Evolutionary conservation across 73 alveolate genomes (phyloP), one percentile per base, ranked within the genome.

Genomic region (Blepharisma japonicum): DNA sequence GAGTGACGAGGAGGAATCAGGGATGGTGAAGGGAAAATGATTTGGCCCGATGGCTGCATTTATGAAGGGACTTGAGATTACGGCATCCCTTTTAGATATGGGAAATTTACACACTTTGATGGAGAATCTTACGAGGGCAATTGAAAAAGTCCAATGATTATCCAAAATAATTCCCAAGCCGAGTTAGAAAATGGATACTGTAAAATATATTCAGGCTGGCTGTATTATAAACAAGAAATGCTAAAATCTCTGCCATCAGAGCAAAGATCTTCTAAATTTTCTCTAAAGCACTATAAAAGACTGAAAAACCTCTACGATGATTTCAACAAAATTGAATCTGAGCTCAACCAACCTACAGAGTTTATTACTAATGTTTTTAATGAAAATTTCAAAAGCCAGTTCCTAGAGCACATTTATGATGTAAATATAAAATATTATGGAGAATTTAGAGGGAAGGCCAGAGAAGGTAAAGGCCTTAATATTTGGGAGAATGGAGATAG

Each of bases 1-100:
- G 32, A 77, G 45, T 82, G 89, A 85, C 51, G 14, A n/a, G 85
- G 89, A n/a, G 84, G 86, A 8, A 77, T 82, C 42, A 49, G 89
- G 55, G 81, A 82, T 77, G 89, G 89, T 0, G 6, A 23, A 20
- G 89, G 89, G 4, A 46, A 79, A 25, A 77, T 77, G 85, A 48
- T n/a, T 6, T 82, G 89, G 89, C 81, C 81, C 4, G 88, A 92
- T 80, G 92, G 92, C 5, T 83, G 92, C 45, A 78, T 55, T 55
- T 83, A 83, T 51, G 87, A 76, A 18, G 74, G 74, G 6, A 71
- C 56, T 47, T 91, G 83, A 84, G 6, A 66, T 11, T 86, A 82
- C 45, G 81, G 83, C 71, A 67, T 83, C 51, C 80, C 90, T 20
- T 82, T 82, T 66, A 95, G 97, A 8, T 71, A 87, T 78, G 94